Conservation (phyloP, 2,329 filamentous ascomycete species). For the Ophiocordyceps camponoti-leonardi region DNA sequence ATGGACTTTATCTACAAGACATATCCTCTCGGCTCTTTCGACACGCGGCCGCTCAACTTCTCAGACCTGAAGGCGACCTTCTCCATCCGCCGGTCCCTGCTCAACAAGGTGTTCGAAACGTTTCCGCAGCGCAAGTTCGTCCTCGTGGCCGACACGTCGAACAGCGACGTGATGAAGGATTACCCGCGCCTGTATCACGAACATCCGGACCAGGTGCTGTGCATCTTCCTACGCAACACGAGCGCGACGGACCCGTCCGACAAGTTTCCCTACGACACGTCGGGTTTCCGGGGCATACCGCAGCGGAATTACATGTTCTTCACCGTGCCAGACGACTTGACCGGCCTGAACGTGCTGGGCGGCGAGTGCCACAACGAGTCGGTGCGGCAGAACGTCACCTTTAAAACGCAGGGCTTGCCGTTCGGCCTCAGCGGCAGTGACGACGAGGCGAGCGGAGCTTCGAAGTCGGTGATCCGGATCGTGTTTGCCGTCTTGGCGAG, state of each 20-base stretch:
- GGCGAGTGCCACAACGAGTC: constrained; percentile 51
- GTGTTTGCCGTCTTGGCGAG: too few relatives aligned
- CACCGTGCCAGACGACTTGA: constrained; percentile 50
- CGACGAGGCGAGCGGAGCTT: constrained; percentile 4
- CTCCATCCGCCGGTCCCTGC: constrained; percentile 50
- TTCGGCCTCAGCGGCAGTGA: constrained; percentile 27
- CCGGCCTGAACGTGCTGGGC: constrained; percentile 44
- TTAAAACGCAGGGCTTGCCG: constrained; percentile 43
- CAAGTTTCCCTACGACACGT: constrained; percentile 60
- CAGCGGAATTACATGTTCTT: constrained; percentile 68
- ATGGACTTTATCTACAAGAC: constrained; percentile 68
- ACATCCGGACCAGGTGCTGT: constrained; percentile 56
- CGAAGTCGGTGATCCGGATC: too few relatives aligned
- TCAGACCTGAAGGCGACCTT: constrained; percentile 57
- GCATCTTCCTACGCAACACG: constrained; percentile 63
- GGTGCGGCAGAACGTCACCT: constrained; percentile 55
- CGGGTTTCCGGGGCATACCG: constrained; percentile 49
- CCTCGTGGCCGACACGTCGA: constrained; percentile 59
- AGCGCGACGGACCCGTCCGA: constrained; percentile 48
- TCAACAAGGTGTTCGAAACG: constrained; percentile 57
- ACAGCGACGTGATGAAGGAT: constrained; percentile 57
- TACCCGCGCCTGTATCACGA: constrained; percentile 44
- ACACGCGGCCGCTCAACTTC: constrained; percentile 66
- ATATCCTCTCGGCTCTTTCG: constrained; percentile 62
- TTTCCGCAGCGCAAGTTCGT: constrained; percentile 62